Evolutionary conservation across 1,139 yeast species (phyloP), one percentile per base, ranked within the genome.

Genomic region (Candida sp.): DNA sequence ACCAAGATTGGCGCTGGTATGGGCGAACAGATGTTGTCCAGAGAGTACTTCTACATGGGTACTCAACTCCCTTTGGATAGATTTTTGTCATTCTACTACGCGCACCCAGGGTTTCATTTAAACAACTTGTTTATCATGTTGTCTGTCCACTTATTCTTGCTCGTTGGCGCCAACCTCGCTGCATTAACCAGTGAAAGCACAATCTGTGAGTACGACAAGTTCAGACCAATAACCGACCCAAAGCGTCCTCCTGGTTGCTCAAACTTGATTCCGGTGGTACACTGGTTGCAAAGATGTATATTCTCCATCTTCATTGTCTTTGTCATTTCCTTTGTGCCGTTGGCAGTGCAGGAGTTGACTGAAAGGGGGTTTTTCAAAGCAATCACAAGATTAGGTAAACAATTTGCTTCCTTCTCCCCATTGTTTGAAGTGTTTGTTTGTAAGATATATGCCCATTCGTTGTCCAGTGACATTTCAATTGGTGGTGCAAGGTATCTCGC

Each of bases 1-100:
- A 78, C 84, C 8, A 81, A 81, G 53, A 80, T 81, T 54, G 85
- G 85, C 1, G 81, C 85, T 7, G 85, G 85, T 4, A 81, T 81
- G 85, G 84, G 84, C 3, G 85, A 81, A 58, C 85, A 81, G 56
- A 75, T 79, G 69, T 68, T 81, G 8, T 79, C 84, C 0, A 64
- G 85, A 51, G 85, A 81, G 54, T 81, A 80, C 58, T 81, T 75
- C 56, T 78, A 78, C 51, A 60, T 81, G 38, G 79, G 84, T 5
- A 68, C 81, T 1, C 80, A 73, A 43, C 61, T 81, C 28, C 83
- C 84, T 1, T 62, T 80, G 42, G 84, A 81, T 57, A 61, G 85
- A 48, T 78, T 81, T 58, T 65, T 81, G 34, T 79, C 84, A 0
- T 80, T 81, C 57, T 81, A 77, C 56, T 81, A 80, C 63, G 85